Evolutionary conservation across 768 basidiomycete genomes (phyloP), one percentile per base, ranked within the genome.

Genomic region (Macrolepiota albuminosa): DNA sequence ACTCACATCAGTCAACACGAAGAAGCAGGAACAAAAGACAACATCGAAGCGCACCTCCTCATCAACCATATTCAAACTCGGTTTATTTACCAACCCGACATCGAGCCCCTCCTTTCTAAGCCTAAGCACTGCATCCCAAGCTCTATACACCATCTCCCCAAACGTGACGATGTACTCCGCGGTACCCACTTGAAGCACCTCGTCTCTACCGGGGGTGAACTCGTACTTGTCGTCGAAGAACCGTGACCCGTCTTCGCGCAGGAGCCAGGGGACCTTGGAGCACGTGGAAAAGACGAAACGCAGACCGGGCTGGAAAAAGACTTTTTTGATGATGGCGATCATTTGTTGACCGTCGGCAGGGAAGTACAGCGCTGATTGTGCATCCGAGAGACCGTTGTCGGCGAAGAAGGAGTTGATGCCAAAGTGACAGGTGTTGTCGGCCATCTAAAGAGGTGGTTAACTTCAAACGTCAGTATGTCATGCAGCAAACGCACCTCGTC

Each of bases 261-360:
- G 83, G 70, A 95, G 87, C 75, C 84, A 93, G 31, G 93, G 93
- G 4, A 94, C 89, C 73, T 95, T 95, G 36, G 93, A 84, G 45
- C 93, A 89, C 5, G 93, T 94, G 6, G 91, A 93, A 75, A 94
- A 94, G 66, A 95, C 75, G 72, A 94, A 94, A 59, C 93, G 88
- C 13, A 94, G 47, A 24, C 93, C 93, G 45, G 82, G 83, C 61
- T 92, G 82, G 73, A 93, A 93, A 79, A 95, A 93, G 33, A 93
- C 89, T 21, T 80, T 79, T 64, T 87, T 74, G 66, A 95, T 78
- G 67, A 93, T 74, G 37, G 89, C 88, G 50, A 81, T 69, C 91
- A 94, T 94, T 71, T 94, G 91, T 42, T 82, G 72, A 4, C 88
- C 74, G 67, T 95, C 92, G 5, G 91, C 93, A 24, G 93, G 91